Base-by-base conservation (phyloP, 2,329 filamentous ascomycete genomes). In the Aspergillus ochraceus region DNA sequence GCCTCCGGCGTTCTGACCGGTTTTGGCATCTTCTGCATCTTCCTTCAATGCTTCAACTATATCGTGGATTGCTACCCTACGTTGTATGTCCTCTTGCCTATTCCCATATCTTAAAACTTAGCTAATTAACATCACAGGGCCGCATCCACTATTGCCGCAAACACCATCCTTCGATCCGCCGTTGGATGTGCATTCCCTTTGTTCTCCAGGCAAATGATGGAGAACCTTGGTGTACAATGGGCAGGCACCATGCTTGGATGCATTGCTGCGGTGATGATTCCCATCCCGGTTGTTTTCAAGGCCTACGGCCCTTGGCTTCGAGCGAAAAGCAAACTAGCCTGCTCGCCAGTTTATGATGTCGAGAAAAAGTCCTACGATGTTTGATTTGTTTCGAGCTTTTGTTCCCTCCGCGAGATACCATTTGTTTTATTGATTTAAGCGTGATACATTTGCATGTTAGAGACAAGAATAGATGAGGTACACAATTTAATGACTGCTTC, bases 41-140 rank as follows among this genome's bases (percentile, higher is more conserved):
- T 75, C 58, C 57, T 74, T 10, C 70, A 71, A 39, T 70, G 70
- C 22, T 75, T 75, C 63, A 76, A 76, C 57, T 76, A 79, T 46
- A 59, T 79, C 24, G 70, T 79, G 6, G 77, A 79, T 56, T 74
- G 75, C 3, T 79, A 79, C 59, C 68, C 77, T 12, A 73, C 70
- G 5, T 63, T 78, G 77, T 79, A 65, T 68, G 76, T 69, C 0
- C 45, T 2, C 11, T 11, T n/a, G 9, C 6, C 6, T 6, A n/a
- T 12, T 24, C n/a, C 14, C 19, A 17, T 24, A 19, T n/a, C 14
- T 29, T 19, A 39, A 42, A 39, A 42, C 17, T 46, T 36, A 17
- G 6, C 51, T 58, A 54, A 54, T 29, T 12, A 29, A 4, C 22
- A 32, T 14, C 12, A 10, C 49, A 78, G 75, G 22, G 75, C 74